Conservation (phyloP, 2,329 filamentous ascomycete genomes). For the Cytospora chrysosperma region DNA sequence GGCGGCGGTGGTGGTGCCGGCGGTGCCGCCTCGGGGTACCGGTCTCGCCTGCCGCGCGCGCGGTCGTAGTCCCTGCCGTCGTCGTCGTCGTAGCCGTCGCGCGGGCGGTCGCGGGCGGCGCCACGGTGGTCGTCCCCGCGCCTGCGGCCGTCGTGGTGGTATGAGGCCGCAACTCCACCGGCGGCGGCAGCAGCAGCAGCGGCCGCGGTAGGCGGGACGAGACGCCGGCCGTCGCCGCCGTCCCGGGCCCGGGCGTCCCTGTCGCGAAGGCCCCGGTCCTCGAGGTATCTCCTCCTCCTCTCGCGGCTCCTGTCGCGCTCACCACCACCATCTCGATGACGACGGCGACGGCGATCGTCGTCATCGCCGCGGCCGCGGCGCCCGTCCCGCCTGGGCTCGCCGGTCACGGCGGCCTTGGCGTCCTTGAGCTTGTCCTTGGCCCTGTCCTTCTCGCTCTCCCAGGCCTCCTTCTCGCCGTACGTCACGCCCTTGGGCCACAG, state of each 20-base stretch:
- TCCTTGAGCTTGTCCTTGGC: constrained; percentile 20
- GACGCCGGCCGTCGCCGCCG: neutral
- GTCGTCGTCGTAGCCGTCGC: constrained; percentile 8
- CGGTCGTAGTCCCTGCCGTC: constrained; percentile 5
- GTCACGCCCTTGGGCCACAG: constrained; percentile 40
- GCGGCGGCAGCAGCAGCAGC: constrained; percentile 11
- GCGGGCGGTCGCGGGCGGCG: neutral
- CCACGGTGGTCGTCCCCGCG: constrained; percentile 2
- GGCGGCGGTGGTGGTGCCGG: neutral
- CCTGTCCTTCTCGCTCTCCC: constrained; percentile 29
- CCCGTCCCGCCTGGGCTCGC: constrained; percentile 16
- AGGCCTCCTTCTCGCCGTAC: constrained; percentile 40
- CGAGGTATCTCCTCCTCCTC: constrained; percentile 12
- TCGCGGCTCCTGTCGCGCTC: constrained; percentile 17
- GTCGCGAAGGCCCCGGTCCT: constrained; percentile 5
- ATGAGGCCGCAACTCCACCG: constrained; percentile 1
- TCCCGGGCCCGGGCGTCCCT: neutral
- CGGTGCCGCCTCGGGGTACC: constrained; percentile 1
- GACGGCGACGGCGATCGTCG: neutral
- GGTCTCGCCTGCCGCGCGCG: constrained; percentile 11
- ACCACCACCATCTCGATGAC: neutral
- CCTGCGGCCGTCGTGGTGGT: constrained; percentile 8
- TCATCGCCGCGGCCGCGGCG: neutral
- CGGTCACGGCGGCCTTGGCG: constrained; percentile 7
- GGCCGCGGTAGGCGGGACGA: neutral